Base-by-base conservation (phyloP, 1,284 basidiomycete genomes). In the Ustilago trichophora region DNA sequence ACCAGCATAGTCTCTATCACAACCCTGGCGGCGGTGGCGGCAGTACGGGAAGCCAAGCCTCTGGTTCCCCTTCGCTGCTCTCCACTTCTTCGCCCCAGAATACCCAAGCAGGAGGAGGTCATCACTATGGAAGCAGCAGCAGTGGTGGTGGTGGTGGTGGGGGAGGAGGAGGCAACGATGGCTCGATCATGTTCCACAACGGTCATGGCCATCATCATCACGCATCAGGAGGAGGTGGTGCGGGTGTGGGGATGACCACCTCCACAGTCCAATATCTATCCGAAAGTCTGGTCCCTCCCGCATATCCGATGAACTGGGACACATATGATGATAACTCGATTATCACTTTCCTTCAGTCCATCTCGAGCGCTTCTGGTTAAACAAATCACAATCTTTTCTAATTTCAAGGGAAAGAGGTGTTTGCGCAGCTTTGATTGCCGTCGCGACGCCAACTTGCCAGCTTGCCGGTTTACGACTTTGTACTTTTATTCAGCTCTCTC, bases 321-420 rank as follows among this genome's bases (percentile, higher is more conserved):
- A 63, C 66, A 10, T 54, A 59, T 34, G 66, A 70, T 47, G 66
- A 70, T 27, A 70, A 70, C 38, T 56, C 51, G n/a, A 70, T 70
- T 48, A 70, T 70, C 37, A 70, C 66, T 0, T 70, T 70, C 26
- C 34, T 70, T 12, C 66, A 70, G 46, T 55, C 51, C 11, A 70
- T 70, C 29, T 55, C 51, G 11, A 68, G 50, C 38, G 52, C 48
- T 5, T 48, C 64, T 6, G 47, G 42, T 8, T 57, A 25, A 29
- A 18, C 18, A 7, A 21, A 11, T 6, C 42, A 1, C 2, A 25
- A 19, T 27, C 40, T 16, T 42, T 7, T 29, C 27, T 7, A 29
- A 8, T 29, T 13, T 29, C 13, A n/a, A n/a, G n/a, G n/a, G n/a
- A n/a, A n/a, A n/a, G n/a, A n/a, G n/a, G n/a, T n/a, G n/a, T n/a